These are phyloP conservation scores for Irpex rosettiformis DNA, from an alignment of 1,284 basidiomycete genomes.

Conservation along the genomic window DNA sequence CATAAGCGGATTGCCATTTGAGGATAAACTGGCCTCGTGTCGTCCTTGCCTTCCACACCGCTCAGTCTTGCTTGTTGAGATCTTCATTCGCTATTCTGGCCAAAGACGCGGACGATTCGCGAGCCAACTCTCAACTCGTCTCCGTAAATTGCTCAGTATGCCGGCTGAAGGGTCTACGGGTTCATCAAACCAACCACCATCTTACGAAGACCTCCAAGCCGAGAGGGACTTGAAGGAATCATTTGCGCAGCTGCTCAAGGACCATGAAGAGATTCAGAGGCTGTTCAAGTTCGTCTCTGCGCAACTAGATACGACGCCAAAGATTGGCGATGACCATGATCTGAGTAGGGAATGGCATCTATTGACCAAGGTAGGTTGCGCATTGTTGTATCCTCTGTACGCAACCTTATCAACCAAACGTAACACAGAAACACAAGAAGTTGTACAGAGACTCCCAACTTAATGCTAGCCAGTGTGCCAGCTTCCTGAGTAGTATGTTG, in stretches of 20 bases:
- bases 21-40: background rate
- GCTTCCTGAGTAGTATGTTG: constrained; percentile 19
- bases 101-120: background rate
- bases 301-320: constrained; percentile 21
- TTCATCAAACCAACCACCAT: background rate
- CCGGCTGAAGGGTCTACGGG: background rate
- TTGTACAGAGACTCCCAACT: constrained; percentile 24
- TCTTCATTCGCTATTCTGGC: background rate
- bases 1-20: background rate
- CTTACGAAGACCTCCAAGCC: constrained; percentile 18
- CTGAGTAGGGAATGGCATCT: constrained; percentile 21
- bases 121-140: background rate
- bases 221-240: constrained; percentile 19
- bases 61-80: background rate
- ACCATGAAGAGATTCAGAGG: constrained; percentile 25
- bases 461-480: constrained; percentile 23
- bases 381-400: background rate
- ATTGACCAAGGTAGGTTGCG: constrained; percentile 19
- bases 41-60: background rate
- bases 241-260: constrained; percentile 19
- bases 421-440: constrained; percentile 19
- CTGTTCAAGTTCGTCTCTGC: constrained; percentile 23
- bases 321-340: constrained; percentile 23
- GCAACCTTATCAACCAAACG: background rate
- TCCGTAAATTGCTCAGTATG: constrained; percentile 1